Base-by-base conservation (phyloP, 1,284 basidiomycete genomes). In the Moesziomyces parantarcticus region DNA sequence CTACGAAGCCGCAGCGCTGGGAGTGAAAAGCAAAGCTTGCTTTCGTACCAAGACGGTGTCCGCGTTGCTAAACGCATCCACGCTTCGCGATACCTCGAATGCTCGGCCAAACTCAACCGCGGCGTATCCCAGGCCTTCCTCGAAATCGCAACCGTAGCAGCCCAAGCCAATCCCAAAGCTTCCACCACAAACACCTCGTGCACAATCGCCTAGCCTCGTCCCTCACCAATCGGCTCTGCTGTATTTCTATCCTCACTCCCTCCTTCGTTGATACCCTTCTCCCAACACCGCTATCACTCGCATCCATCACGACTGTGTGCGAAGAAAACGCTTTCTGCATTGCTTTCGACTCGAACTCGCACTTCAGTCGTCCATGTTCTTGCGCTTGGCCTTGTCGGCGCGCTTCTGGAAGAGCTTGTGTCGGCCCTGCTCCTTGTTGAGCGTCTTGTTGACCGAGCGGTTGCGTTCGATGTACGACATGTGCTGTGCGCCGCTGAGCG, bases 71-170 rank as follows among this genome's bases (percentile, higher is more conserved):
- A 64, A 25, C 21, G 50, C 9, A 71, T 75, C 62, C 62, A 63
- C 20, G 72, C 72, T 1, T 41, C 56, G 1, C 25, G 73, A 11
- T 75, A 75, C 51, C 48, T 75, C 40, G 94, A 98, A 87, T 97
- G 94, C 84, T 96, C 93, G 70, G 94, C 95, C 11, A 97, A 96
- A 84, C 92, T 94, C 79, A 95, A 97, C 79, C 89, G 95, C 45
- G 95, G 95, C 5, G 94, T 98, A 10, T 87, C 89, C 25, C 94
- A 98, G 83, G 93, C 94, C 6, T 94, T 98, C 80, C 36, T 50
- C 25, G 68, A 75, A 26, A 48, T 64, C 16, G 71, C 71, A 4
- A 57, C 40, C 11, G 57, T 68, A 0, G 70, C 70, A 3, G 34
- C 34, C 10, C 29, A 36, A 14, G 34, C 34, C 3, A 5, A 14